Evolutionary conservation across 2,329 filamentous ascomycete species (phyloP).

Genomic region (Fusarium sambucinum): DNA sequence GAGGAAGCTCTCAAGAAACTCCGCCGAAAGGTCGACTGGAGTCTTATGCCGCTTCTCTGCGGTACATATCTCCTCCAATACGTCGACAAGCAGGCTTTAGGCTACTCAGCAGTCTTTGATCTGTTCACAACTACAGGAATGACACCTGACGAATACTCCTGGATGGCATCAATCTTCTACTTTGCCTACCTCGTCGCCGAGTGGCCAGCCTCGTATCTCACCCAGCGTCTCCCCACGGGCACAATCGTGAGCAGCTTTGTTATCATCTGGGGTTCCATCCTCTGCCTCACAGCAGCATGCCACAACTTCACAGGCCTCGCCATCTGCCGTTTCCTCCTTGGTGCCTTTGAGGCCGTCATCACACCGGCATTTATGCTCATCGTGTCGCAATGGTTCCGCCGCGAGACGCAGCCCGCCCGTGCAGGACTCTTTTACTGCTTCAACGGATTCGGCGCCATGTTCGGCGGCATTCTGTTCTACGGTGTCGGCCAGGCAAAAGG

Average conservation of each 20-base stretch:
- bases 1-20: slow-evolving; percentile 46
- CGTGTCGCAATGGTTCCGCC: slow-evolving; percentile 62
- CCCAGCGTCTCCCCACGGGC: slow-evolving; percentile 52
- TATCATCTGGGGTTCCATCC: slow-evolving; percentile 54
- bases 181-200: slow-evolving; percentile 62
- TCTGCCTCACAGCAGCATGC: slow-evolving; percentile 59
- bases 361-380: slow-evolving; percentile 65
- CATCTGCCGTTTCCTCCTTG: slow-evolving; percentile 60
- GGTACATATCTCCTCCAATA: slow-evolving; percentile 65
- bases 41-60: slow-evolving; percentile 64
- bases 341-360: slow-evolving; percentile 62
- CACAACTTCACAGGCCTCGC: slow-evolving; percentile 59
- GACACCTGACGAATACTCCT: slow-evolving; percentile 61
- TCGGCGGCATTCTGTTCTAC: slow-evolving; percentile 63
- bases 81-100: slow-evolving; percentile 67
- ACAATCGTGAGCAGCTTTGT: slow-evolving; percentile 53
- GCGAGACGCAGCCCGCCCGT: slow-evolving; percentile 60
- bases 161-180: slow-evolving; percentile 69
- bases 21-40: slow-evolving; percentile 61
- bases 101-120: slow-evolving; percentile 68
- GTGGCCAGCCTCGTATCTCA: slow-evolving; percentile 54
- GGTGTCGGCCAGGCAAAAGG: slow-evolving; percentile 65
- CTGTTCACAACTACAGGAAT: slow-evolving; percentile 63
- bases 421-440: slow-evolving; percentile 56
- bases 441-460: slow-evolving; percentile 61